phyloP scores from a whole-genome alignment of 202 grass and related monocot genomes.

The Digitaria exilis region DNA sequence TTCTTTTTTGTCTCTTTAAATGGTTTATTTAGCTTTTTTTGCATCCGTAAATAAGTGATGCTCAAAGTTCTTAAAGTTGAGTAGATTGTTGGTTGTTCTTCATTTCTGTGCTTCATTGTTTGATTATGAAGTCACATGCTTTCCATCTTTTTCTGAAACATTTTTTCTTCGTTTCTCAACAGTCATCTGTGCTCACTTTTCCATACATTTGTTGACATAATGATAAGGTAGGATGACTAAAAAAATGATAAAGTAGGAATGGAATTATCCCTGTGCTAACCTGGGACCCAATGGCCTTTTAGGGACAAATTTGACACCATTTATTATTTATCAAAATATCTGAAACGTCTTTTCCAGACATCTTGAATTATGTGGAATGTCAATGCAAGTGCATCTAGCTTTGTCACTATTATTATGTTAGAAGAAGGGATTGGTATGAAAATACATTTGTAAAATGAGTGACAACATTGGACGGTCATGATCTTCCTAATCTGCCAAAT shows the following conservation, averaged over 20 bases:
- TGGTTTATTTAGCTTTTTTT: neutral
- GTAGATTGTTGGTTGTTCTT: constrained; percentile 28
- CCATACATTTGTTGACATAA: neutral
- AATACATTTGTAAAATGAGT: neutral
- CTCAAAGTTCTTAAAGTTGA: neutral
- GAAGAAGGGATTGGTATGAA: neutral
- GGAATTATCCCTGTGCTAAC: neutral
- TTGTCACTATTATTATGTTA: neutral
- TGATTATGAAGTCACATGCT: neutral
- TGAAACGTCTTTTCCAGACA: neutral
- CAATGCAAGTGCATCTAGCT: neutral
- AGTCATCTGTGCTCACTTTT: neutral
- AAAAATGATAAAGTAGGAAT: neutral
- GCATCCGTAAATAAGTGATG: constrained; percentile 4
- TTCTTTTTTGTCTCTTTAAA: neutral
- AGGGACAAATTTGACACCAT: neutral
- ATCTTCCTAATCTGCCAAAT: neutral
- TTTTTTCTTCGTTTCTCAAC: neutral
- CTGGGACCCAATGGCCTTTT: neutral
- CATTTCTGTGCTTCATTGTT: neutral
- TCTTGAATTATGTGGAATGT: neutral
- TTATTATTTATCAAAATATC: neutral
- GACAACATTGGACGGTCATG: neutral
- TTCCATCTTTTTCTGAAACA: neutral
- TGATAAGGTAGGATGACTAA: neutral